Percentiles rank a stretch among this genome's conserved stretches.
Conservation (phyloP, 805 yeast species). For the Citeromyces nyonsensis region DNA sequence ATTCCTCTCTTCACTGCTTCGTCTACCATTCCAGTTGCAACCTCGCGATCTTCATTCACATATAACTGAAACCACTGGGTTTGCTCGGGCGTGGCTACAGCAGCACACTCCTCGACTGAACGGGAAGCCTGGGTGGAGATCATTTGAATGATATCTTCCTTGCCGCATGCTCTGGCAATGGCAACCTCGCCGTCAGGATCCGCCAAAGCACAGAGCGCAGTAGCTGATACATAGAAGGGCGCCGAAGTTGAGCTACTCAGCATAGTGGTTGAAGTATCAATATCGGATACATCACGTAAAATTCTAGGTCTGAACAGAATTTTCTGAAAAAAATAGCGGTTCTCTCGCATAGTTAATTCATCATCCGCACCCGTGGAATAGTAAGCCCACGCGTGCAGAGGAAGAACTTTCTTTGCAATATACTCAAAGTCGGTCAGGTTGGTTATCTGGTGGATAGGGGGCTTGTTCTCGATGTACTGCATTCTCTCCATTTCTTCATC, state of each 20-base stretch:
- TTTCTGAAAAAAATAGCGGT: constrained; percentile 74
- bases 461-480: constrained; percentile 29
- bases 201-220: constrained; percentile 77
- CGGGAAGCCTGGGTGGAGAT: constrained; percentile 78
- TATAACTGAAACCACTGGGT: constrained; percentile 61
- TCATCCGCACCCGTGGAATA: constrained; percentile 82
- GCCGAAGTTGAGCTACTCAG: constrained; percentile 47
- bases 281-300: constrained; percentile 56
- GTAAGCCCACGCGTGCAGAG: constrained; percentile 73
- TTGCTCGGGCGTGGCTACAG: constrained; percentile 42
- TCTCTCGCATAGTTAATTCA: constrained; percentile 73
- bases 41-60: constrained; percentile 35
- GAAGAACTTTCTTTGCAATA: constrained; percentile 63
- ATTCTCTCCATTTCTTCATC: constrained; percentile 23
- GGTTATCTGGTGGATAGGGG: constrained; percentile 50
- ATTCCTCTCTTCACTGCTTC: constrained; percentile 51
- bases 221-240: constrained; percentile 84
- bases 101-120: constrained; percentile 60
- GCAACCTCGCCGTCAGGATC: constrained; percentile 78
- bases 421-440: constrained; percentile 76
- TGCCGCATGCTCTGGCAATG: constrained; percentile 59
- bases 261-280: constrained; percentile 49
- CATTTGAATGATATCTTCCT: constrained; percentile 58
- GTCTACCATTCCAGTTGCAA: constrained; percentile 36
- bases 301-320: constrained; percentile 75